phyloP scores from a whole-genome alignment of 192 early-diverging fungal species.

The Funneliformis mosseae region DNA sequence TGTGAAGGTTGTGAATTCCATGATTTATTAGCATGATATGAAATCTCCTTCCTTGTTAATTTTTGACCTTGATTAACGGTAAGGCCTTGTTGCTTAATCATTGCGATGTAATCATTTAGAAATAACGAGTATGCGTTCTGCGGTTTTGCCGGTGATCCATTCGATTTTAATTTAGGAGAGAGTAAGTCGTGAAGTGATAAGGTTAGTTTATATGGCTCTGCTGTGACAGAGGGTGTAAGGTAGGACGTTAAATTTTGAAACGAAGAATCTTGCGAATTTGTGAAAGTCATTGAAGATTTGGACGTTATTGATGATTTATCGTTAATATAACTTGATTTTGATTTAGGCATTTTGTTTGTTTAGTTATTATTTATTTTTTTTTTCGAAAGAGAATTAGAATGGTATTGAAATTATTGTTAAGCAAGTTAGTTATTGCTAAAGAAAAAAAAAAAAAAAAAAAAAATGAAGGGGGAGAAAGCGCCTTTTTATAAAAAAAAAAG shows the following conservation, averaged over 20 bases:
- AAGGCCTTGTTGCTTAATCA: neutral
- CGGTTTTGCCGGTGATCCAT: neutral
- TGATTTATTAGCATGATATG: neutral
- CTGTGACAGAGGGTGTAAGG: neutral
- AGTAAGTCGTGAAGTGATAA: neutral
- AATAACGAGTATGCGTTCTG: neutral
- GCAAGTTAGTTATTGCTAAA: neutral
- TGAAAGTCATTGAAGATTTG: neutral
- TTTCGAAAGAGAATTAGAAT: neutral
- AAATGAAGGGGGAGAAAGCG: neutral
- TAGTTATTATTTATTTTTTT: neutral
- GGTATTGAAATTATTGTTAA: neutral
- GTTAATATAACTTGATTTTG: neutral
- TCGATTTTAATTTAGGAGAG: neutral
- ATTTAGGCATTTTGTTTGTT: neutral
- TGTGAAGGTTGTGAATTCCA: neutral
- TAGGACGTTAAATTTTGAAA: neutral
- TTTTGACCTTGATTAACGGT: neutral
- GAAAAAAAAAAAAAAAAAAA: neutral
- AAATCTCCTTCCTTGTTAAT: neutral
- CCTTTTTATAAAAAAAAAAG: neutral
- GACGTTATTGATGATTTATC: neutral
- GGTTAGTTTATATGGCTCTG: neutral
- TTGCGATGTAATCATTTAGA: neutral
- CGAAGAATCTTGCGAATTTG: neutral